Conservation (phyloP, 1,284 basidiomycete genomes). For the Dichomitus squalens region DNA sequence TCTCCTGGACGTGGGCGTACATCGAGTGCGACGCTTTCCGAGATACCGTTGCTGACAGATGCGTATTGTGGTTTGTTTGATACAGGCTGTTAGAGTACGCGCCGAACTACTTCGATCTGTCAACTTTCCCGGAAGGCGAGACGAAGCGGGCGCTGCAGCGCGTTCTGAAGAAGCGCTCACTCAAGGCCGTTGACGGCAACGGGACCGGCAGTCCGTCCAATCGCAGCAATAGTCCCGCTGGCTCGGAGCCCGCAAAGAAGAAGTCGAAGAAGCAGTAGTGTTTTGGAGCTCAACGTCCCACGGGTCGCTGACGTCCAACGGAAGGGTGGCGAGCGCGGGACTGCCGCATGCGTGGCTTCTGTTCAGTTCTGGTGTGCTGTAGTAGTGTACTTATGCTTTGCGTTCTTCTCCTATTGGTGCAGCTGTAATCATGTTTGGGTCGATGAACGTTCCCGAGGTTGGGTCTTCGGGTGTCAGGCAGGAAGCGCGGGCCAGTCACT, state of each 20-base stretch:
- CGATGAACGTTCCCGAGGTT: no score
- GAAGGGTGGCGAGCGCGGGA: no score
- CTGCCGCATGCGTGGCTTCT: not conserved
- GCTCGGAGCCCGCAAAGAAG: conserved; percentile 9
- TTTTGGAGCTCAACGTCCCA: no score
- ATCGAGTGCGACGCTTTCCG: not conserved
- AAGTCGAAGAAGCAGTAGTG: not conserved
- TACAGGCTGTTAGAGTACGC: conserved; percentile 85
- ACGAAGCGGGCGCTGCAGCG: conserved; percentile 69
- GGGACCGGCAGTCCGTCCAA: conserved; percentile 7
- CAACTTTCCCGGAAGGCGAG: conserved; percentile 69
- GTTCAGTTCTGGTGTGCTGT: no score
- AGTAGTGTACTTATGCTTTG: no score
- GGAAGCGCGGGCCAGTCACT: no score
- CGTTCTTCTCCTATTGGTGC: no score
- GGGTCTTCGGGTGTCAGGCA: no score
- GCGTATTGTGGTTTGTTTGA: not conserved
- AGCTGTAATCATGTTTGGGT: no score
- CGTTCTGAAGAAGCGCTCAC: conserved; percentile 43
- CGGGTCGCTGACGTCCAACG: no score
- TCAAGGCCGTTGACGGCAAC: conserved; percentile 27
- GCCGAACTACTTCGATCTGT: conserved; percentile 77
- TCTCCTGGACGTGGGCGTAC: no score
- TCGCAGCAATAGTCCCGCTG: conserved; percentile 11
- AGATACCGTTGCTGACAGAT: not conserved